Conservation (phyloP, 2,329 filamentous ascomycete species). For the Ceratocystis cubensis region DNA sequence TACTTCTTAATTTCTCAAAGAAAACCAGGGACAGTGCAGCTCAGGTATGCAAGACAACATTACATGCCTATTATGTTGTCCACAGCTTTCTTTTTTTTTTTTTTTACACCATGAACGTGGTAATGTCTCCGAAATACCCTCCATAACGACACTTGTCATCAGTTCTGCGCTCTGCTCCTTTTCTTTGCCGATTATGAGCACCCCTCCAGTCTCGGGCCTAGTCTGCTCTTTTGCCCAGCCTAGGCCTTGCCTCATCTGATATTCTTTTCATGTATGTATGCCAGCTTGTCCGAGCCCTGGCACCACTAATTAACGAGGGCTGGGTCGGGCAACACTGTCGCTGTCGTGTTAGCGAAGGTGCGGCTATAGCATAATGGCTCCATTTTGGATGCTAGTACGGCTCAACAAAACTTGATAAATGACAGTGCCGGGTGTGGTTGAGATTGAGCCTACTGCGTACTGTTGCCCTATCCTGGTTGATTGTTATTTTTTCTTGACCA, state of each 20-base stretch:
- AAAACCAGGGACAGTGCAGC: background rate
- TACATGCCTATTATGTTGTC: background rate
- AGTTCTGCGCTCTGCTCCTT: background rate
- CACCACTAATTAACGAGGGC: background rate
- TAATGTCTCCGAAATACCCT: background rate
- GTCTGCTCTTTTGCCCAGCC: background rate
- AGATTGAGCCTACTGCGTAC: background rate
- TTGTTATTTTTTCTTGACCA: no score
- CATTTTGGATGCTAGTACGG: background rate
- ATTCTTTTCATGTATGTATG: background rate
- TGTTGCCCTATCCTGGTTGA: no score
- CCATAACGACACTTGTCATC: background rate
- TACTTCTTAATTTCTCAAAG: background rate
- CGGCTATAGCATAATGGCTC: conserved; percentile 1
- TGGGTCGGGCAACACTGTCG: background rate
- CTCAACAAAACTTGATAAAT: background rate
- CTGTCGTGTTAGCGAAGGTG: background rate
- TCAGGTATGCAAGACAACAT: background rate
- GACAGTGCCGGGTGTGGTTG: background rate
- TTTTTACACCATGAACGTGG: no score
- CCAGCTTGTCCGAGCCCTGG: background rate
- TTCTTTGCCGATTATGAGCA: no score
- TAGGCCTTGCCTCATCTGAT: background rate
- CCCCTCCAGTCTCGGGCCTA: background rate
- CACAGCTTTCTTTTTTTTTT: background rate